Evolutionary conservation across 108 stramenopile genomes (phyloP).

Genomic region (Discostella pseudostelligera): DNA sequence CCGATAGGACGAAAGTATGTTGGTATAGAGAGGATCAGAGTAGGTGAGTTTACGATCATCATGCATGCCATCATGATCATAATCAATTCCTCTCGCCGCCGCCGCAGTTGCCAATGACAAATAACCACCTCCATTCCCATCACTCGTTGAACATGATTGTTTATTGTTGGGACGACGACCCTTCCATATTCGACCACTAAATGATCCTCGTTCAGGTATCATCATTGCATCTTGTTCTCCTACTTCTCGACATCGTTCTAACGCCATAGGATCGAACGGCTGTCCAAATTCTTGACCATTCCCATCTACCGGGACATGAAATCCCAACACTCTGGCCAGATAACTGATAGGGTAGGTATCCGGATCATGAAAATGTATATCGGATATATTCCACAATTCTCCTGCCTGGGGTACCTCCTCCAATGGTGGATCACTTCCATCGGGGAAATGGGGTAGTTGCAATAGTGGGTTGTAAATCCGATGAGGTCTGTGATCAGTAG

Average conservation of each 20-base stretch:
- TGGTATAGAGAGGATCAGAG: conserved; percentile 34
- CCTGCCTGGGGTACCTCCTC: conserved; percentile 50
- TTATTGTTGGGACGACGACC: neutral
- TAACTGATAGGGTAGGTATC: conserved; percentile 80
- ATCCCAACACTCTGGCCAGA: conserved; percentile 66
- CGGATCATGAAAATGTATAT: conserved; percentile 53
- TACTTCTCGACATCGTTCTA: neutral
- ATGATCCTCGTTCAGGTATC: conserved; percentile 21
- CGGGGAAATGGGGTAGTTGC: conserved; percentile 35
- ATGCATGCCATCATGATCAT: conserved; percentile 10
- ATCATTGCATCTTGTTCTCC: conserved; percentile 10
- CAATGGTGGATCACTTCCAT: conserved; percentile 43
- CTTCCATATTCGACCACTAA: conserved; percentile 23
- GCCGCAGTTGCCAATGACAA: neutral
- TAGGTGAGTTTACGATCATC: conserved; percentile 19
- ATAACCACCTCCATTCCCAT: neutral
- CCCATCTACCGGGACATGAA: conserved; percentile 46
- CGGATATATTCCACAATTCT: conserved; percentile 52
- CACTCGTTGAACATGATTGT: neutral
- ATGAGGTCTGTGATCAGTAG: conserved; percentile 50
- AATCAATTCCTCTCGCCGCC: neutral
- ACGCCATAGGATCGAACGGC: conserved; percentile 26
- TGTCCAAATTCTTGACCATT: conserved; percentile 10
- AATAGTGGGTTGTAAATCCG: conserved; percentile 57
- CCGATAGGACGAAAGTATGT: conserved; percentile 28